Evolutionary conservation across 192 early-diverging fungal genomes (phyloP), one percentile per base, ranked within the genome.

Genomic region (Lunasporangiospora selenospora): DNA sequence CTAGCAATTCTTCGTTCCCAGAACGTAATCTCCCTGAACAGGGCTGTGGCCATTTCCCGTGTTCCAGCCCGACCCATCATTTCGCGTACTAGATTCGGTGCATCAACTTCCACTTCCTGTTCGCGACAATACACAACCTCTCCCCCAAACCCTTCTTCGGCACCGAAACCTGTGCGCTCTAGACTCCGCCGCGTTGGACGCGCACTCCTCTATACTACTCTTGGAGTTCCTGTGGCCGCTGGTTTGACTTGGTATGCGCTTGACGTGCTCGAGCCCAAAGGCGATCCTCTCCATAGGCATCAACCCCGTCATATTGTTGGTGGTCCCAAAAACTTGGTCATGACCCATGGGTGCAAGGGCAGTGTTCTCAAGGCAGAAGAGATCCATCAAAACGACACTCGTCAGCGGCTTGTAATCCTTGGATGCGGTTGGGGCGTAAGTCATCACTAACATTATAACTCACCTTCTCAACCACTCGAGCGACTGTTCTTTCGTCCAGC

Each of bases 361-460:
- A 71, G 67, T 32, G 46, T 71, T 45, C 46, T 71, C 9, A 71
- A 71, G 23, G 81, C 76, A 19, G 78, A 84, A 16, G 64, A 66
- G 13, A 62, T 59, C 11, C 73, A 81, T 40, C 26, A 63, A 9
- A 62, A 81, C 37, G 55, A 62, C n/a, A 54, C 77, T 27, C 78
- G 77, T 43, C 77, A 78, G 15, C 59, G 76, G 19, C 51, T 85
- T 11, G 81, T 85, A 3, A 81, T 85, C 37, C 53, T 85, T 24
- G 84, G 84, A 40, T 73, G 80, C 13, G 84, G 84, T 13, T 85
- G 84, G 84, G 84, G 81, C 3, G 81, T 81, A 56, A 47, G 80
- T 34, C 58, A 39, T 5, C n/a, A n/a, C n/a, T n/a, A n/a, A n/a
- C n/a, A n/a, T n/a, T n/a, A n/a, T n/a, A n/a, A n/a, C n/a, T n/a